Evolutionary conservation across 75 land plant genomes (phyloP), one percentile per base, ranked within the genome.

Genomic region (Cupressus sempervirens): DNA sequence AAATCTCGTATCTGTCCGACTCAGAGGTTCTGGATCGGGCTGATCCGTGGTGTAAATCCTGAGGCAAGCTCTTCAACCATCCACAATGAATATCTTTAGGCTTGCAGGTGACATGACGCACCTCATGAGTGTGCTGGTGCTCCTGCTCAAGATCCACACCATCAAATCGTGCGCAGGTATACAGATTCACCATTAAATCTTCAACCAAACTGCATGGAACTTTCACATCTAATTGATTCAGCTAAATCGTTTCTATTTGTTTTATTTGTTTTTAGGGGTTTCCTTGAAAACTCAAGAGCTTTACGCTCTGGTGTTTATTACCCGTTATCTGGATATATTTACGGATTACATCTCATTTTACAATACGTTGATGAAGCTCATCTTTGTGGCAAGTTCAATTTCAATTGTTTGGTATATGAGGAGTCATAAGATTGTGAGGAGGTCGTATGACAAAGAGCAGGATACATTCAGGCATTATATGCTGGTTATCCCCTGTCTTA

Each of bases 281-380:
- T 97, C 99, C 20, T 82, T 97, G 80, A 97, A 95, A 93, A 97
- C 99, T 54, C 99, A 97, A 89, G 98, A 95, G 90, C 91, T 97
- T 52, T 97, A 94, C 73, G 99, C 93, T 16, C 73, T 95, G 20
- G 99, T 97, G 73, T 97, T 97, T 87, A 32, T 91, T 84, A 83
- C 99, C 9, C 92, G 99, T n/a, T 97, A 97, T 81, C 53, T 95
- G 88, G 97, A 97, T 83, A 86, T 97, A 53, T 91, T 97, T 88
- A 91, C 93, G 7, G 91, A 88, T 35, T 95, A 89, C 83, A 87
- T 97, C 12, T 97, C 99, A 29, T 70, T 94, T 50, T 96, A 96
- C 89, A 96, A 96, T 79, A 89, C 93, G 7, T 86, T 88, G 46
- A 96, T 96, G 98, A 96, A 96, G 94, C 12, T 96, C n/a, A 92